Conservation (phyloP, 306 rosid species). For the Castanospermum australe region DNA sequence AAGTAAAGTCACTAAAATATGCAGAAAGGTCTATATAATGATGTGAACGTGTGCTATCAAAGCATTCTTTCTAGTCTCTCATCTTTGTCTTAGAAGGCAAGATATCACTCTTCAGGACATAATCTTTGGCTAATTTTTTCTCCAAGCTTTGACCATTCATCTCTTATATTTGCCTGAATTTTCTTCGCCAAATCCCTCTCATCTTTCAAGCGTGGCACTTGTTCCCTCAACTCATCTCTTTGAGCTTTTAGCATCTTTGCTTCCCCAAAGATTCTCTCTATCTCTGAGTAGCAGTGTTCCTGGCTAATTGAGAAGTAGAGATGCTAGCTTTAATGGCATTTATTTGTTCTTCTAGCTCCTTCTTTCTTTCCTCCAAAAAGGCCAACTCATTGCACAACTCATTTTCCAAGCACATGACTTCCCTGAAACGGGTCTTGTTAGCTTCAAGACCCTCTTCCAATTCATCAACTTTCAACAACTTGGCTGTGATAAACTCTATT, state of each 20-base stretch:
- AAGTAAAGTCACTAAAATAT: too few species aligned
- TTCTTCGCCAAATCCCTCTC: background rate
- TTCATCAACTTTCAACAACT: conserved; percentile 17
- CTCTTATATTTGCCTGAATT: background rate
- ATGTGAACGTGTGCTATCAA: too few species aligned
- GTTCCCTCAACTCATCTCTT: too few species aligned
- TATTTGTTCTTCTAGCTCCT: background rate
- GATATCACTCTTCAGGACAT: background rate
- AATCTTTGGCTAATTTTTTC: background rate
- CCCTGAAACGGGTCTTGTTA: conserved; percentile 19
- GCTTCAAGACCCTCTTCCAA: conserved; percentile 26
- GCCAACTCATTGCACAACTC: conserved; percentile 24
- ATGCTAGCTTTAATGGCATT: background rate
- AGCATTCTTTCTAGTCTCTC: background rate
- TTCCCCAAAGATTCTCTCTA: background rate
- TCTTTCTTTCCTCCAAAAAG: background rate
- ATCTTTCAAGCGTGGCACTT: background rate
- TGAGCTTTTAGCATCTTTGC: background rate
- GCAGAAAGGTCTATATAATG: too few species aligned
- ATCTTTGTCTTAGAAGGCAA: too few species aligned
- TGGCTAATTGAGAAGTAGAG: background rate
- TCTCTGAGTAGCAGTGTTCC: background rate
- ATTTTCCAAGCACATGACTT: conserved; percentile 8
- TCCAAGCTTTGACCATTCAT: background rate
- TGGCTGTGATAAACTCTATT: background rate